A percentile compares a stretch with the other conserved stretches of the same genome.
Evolutionary conservation across 352 stramenopile genomes (phyloP).

Genomic region (Globisporangium solare): DNA sequence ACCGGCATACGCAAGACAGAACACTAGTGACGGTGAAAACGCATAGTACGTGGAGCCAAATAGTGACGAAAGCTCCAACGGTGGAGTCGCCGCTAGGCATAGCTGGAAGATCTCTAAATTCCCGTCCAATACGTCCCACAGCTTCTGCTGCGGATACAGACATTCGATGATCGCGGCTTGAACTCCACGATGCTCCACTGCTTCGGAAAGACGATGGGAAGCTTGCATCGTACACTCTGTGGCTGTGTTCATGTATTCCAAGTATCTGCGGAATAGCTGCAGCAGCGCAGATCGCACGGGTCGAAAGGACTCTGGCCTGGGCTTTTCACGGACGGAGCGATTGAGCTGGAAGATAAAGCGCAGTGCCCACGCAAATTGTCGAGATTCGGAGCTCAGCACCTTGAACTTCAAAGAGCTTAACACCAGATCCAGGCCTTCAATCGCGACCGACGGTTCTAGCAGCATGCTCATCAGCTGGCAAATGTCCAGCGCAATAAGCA

Average conservation of each 20-base stretch:
- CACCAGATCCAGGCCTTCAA: conserved; percentile 34
- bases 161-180: conserved; percentile 35
- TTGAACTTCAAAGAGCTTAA: conserved; percentile 30
- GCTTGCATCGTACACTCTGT: conserved; percentile 27
- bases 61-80: conserved; percentile 25
- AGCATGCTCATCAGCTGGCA: conserved; percentile 41
- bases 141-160: conserved; percentile 33
- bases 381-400: conserved; percentile 23
- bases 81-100: conserved; percentile 23
- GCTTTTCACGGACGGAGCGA: conserved; percentile 14
- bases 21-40: conserved; percentile 28
- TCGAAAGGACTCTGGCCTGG: conserved; percentile 5
- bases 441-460: conserved; percentile 25
- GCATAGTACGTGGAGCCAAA: conserved; percentile 29
- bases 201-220: conserved; percentile 16
- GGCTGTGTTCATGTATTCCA: conserved; percentile 35
- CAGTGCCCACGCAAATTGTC: conserved; percentile 38
- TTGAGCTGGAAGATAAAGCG: conserved; percentile 45
- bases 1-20: conserved; percentile 47
- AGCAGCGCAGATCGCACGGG: conserved; percentile 18
- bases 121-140: conserved; percentile 23
- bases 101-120: conserved; percentile 37
- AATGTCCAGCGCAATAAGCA: conserved; percentile 41
- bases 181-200: conserved; percentile 20
- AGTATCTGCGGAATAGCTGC: conserved; percentile 36